Evolutionary conservation across 2,329 filamentous ascomycete species (phyloP).

Genomic region (Fusarium nanum): DNA sequence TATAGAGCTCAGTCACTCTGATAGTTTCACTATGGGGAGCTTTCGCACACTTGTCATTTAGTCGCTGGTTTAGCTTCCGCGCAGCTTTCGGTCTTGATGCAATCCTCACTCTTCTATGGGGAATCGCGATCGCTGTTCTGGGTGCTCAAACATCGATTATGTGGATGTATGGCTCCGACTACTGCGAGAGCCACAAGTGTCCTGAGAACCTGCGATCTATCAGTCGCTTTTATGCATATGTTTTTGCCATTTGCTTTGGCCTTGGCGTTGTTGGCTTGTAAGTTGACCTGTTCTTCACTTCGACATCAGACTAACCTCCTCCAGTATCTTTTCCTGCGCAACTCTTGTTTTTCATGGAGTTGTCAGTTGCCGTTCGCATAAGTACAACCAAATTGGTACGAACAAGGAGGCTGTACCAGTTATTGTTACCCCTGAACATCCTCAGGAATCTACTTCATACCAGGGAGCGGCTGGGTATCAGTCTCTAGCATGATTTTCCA

Average conservation of each 20-base stretch:
- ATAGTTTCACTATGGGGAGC: slow-evolving; percentile 60
- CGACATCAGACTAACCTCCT: background rate
- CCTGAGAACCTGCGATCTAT: slow-evolving; percentile 12
- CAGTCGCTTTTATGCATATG: slow-evolving; percentile 43
- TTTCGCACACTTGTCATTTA: slow-evolving; percentile 55
- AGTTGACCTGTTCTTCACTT: slow-evolving; percentile 26
- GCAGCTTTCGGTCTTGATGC: slow-evolving; percentile 63
- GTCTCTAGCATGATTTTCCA: background rate
- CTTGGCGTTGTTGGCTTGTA: slow-evolving; percentile 60
- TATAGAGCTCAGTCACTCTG: slow-evolving; percentile 57
- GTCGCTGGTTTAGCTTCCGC: slow-evolving; percentile 65
- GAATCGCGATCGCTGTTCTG: slow-evolving; percentile 57
- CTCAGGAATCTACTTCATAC: slow-evolving; percentile 10
- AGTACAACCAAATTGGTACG: slow-evolving; percentile 31
- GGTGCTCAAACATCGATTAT: slow-evolving; percentile 50
- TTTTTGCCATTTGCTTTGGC: slow-evolving; percentile 52
- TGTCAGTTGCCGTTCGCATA: slow-evolving; percentile 58
- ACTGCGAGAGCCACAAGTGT: slow-evolving; percentile 44
- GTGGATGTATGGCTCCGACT: slow-evolving; percentile 35
- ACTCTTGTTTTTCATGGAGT: slow-evolving; percentile 57
- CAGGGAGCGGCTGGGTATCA: background rate
- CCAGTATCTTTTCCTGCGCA: slow-evolving; percentile 57
- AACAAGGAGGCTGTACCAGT: slow-evolving; percentile 10
- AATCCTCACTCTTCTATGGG: slow-evolving; percentile 65
- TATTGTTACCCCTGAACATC: background rate